Evolutionary conservation across 495 filamentous ascomycete genomes (phyloP), one percentile per base, ranked within the genome.

Genomic region (Penicillium macrosclerotiorum): DNA sequence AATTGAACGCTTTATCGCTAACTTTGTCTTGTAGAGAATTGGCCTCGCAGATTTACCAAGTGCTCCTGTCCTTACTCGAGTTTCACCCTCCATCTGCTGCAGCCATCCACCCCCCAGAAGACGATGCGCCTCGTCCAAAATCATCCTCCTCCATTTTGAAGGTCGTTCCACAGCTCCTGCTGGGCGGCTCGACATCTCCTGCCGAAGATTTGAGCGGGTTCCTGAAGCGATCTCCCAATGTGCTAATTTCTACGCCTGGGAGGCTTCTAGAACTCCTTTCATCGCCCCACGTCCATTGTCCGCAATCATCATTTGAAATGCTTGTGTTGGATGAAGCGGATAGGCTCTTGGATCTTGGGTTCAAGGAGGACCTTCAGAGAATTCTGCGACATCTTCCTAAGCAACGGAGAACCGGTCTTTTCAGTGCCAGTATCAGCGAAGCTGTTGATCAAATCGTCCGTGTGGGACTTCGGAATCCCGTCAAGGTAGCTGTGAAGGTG

Each of bases 281-380:
- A 4, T 94, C 89, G n/a, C 87, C 82, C 6, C 87, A 95, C 64
- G 91, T 97, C 4, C 87, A 94, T 59, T 89, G 86, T 49, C 83
- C 92, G 0, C 83, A 89, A 40, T 90, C 90, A 20, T 86, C 86
- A 0, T 96, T 95, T 54, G 90, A 96, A 56, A 81, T 87, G 45
- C 77, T 98, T 9, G 86, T 98, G 35, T 74, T 98, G 39, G 93
- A 98, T 57, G 93, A 98, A 67, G 93, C 93, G 31, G 93, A 98
- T 60, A 72, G 94, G 42, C 69, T 98, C 18, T 71, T 98, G 6
- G 94, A 98, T 65, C 74, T 96, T n/a, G 94, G 94, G 7, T 97
- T 98, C 71, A 90, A 90, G 57, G 82, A 92, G 6, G 87, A 93
- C 51, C 69, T 98, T 4, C 88, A 89, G 39, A 86, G 81, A 37